Conservation (phyloP, 306 rosid species). For the Dalbergia cultrata region DNA sequence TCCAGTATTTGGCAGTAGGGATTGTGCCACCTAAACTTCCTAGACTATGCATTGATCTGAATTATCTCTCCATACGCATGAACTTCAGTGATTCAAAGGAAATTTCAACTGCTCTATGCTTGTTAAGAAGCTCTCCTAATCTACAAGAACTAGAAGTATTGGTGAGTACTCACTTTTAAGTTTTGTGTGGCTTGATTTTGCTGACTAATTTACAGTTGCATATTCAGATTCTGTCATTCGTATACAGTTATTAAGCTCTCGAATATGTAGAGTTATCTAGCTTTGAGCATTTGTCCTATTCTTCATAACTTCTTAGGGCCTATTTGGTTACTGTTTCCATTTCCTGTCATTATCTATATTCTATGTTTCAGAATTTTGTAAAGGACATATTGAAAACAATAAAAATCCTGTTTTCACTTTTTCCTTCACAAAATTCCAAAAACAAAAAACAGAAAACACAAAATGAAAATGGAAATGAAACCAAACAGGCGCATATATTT, state of each 20-base stretch:
- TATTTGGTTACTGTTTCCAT: too few relatives aligned
- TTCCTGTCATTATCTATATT: too few relatives aligned
- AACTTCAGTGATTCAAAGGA: slow-evolving; percentile 63
- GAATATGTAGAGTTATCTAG: slow-evolving; percentile 10
- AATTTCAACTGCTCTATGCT: slow-evolving; percentile 61
- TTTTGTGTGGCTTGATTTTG: slow-evolving; percentile 19
- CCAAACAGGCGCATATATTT: neutral
- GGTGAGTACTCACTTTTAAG: slow-evolving; percentile 55
- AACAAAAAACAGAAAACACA: too few relatives aligned
- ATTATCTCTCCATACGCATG: slow-evolving; percentile 62
- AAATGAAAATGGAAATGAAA: too few relatives aligned
- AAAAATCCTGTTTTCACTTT: too few relatives aligned
- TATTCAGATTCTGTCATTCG: slow-evolving; percentile 15
- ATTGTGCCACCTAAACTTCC: slow-evolving; percentile 57
- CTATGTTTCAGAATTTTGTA: too few relatives aligned
- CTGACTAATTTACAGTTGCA: neutral
- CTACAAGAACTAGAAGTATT: slow-evolving; percentile 65
- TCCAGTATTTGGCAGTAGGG: slow-evolving; percentile 67
- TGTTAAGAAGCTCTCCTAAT: slow-evolving; percentile 67
- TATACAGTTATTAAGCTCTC: slow-evolving; percentile 4
- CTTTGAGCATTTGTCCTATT: neutral
- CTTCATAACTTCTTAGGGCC: neutral
- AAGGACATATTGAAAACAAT: too few relatives aligned
- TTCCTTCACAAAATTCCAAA: too few relatives aligned
- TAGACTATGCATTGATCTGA: slow-evolving; percentile 57